Evolutionary conservation across 108 stramenopile species (phyloP), one percentile per base, ranked within the genome.

Genomic region (Cyclostephanos invisitatus): DNA sequence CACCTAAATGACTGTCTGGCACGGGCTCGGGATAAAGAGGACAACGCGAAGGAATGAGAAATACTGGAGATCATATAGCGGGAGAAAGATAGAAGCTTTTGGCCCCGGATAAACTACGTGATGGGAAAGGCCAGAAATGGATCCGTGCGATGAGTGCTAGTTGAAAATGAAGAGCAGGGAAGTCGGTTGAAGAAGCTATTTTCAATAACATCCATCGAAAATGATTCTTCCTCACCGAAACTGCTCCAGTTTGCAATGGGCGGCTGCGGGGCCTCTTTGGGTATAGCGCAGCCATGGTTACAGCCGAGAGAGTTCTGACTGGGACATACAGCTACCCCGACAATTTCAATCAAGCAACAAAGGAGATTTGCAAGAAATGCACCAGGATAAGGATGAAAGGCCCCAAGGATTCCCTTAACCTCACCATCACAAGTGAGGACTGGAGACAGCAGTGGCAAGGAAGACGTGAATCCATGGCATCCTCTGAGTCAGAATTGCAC

Each of bases 51-150:
- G n/a, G 62, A 64, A 35, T 38, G 2, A 6, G 21, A 32, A 15
- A 73, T 63, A 1, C 62, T 64, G 5, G 62, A 37, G 14, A 64
- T 73, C 0, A 67, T 74, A 1, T n/a, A 18, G 15, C 28, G 56
- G 0, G 74, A 74, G 28, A 17, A 29, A 37, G 35, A 68, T 9
- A 35, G 67, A 25, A n/a, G 21, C 1, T 67, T 56, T 21, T 74
- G 64, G 64, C 10, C 40, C 24, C 20, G 55, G 0, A 17, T 74
- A 6, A 67, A 67, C 53, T 67, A 48, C 24, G 18, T 46, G 4
- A 55, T 61, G 5, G 46, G 46, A 7, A 47, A 59, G 22, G 8
- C 29, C n/a, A 0, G 8, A 5, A 49, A 48, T 2, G n/a, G 56
- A 2, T 60, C 58, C 8, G 42, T 74, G 5, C 18, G 32, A 2